Base-by-base conservation (phyloP, 257 asterid genomes). In the Thymus quinquecostatus region DNA sequence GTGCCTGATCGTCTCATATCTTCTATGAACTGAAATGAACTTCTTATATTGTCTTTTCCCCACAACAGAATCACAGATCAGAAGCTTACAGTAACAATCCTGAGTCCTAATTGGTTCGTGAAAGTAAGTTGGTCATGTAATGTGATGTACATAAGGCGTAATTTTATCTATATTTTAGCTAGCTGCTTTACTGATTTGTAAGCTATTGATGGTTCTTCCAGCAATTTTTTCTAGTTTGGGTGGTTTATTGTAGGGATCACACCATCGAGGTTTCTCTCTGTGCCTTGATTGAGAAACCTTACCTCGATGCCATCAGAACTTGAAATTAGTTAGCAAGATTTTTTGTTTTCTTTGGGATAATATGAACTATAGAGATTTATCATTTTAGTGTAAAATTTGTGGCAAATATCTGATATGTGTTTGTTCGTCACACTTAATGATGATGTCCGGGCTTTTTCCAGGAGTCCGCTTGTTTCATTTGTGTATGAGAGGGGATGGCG, bases 401-500 rank as follows among this genome's bases (percentile, higher is more conserved):
- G 27, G 38, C 44, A 58, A 51, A 36, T 10, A 45, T 60, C 10
- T 68, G 34, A 1, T 28, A 21, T n/a, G 2, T 32, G 34, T 32
- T n/a, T n/a, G 13, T 30, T 72, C 13, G 62, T 83, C 33, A 44
- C 63, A 55, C 71, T 73, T 81, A 77, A 74, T 70, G 64, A 56
- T 77, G 67, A 13, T 68, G 40, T 44, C 67, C 40, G 44, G 13
- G 3, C 73, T 63, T 45, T 80, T 70, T 29, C 47, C 78, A 95
- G 99, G 98, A 95, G 98, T 70, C 98, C 99, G 43, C 70, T 95
- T 72, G 93, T 95, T 77, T 95, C 99, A 33, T 95, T 84, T 77
- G 83, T 88, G 72, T 95, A 95, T 65, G 99, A 92, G 90, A 92
- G 99, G 74, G 98, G 98, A 60, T 95, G 99, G 99, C 98, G 97